Percentiles rank a stretch among this genome's conserved stretches.
phyloP scores from a whole-genome alignment of 768 basidiomycete species.

The Russula earlei region DNA sequence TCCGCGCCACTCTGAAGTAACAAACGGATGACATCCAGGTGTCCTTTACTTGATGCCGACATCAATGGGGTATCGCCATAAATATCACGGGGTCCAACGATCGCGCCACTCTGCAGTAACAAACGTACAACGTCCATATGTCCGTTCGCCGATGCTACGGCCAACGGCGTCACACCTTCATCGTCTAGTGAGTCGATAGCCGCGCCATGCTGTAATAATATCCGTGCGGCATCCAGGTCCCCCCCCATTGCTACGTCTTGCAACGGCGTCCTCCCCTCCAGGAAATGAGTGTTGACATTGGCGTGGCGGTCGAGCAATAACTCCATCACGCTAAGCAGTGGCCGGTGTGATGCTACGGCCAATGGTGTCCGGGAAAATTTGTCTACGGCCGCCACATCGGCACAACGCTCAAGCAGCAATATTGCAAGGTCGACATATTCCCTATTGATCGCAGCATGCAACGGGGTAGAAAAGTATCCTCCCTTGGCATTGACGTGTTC shows the following conservation, averaged over 20 bases:
- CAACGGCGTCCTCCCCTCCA: not conserved
- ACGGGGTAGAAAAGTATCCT: not conserved
- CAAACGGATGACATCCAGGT: too few species aligned
- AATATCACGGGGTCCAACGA: too few species aligned
- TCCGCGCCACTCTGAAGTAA: too few species aligned
- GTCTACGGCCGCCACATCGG: not conserved
- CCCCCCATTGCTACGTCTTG: not conserved
- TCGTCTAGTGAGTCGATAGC: too few species aligned
- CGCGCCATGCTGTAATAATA: not conserved
- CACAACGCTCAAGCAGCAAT: not conserved
- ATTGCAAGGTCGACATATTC: not conserved
- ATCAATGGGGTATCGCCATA: too few species aligned
- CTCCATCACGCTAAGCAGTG: not conserved
- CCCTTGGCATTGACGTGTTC: not conserved
- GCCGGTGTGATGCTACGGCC: not conserved
- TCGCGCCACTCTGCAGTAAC: too few species aligned
- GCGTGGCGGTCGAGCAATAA: not conserved
- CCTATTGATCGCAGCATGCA: not conserved
- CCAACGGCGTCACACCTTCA: too few species aligned
- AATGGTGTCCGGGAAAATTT: not conserved
- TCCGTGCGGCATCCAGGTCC: not conserved
- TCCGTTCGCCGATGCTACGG: too few species aligned
- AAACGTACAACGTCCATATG: too few species aligned
- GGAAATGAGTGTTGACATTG: not conserved
- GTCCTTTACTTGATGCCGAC: too few species aligned